phyloP scores from a whole-genome alignment of 306 rosid species.

The Macrotyloma uniflorum region DNA sequence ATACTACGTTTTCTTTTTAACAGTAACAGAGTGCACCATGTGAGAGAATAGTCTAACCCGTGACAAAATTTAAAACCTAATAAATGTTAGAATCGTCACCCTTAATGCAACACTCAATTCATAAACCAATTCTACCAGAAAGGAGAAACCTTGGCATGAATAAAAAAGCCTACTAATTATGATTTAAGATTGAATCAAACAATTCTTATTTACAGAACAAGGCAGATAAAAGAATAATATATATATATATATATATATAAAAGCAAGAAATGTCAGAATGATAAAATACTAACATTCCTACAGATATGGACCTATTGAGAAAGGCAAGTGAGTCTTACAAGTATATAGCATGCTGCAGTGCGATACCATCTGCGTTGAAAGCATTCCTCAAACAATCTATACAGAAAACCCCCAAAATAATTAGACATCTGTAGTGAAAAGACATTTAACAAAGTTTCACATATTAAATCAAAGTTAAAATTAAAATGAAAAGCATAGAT shows the following conservation, averaged over 20 bases:
- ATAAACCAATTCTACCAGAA: background rate
- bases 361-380: conserved; percentile 98
- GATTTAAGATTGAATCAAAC: background rate
- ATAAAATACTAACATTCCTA: background rate
- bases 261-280: conserved; percentile 24
- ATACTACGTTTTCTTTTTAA: background rate
- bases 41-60: background rate
- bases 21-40: background rate
- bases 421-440: background rate
- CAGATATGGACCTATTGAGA: conserved; percentile 18
- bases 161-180: background rate
- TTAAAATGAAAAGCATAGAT: conserved; percentile 30
- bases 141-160: conserved; percentile 8
- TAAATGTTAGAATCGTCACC: background rate
- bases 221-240: too few relatives aligned
- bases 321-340: conserved; percentile 59
- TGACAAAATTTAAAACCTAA: background rate
- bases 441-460: background rate
- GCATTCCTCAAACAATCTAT: conserved; percentile 98
- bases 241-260: background rate
- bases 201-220: too few relatives aligned
- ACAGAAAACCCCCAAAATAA: conserved; percentile 31
- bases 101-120: background rate
- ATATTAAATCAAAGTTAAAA: conserved; percentile 26
- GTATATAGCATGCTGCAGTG: conserved; percentile 97